Base-by-base conservation (phyloP, 1,284 basidiomycete genomes). In the Fomitiporia mediterranea region DNA sequence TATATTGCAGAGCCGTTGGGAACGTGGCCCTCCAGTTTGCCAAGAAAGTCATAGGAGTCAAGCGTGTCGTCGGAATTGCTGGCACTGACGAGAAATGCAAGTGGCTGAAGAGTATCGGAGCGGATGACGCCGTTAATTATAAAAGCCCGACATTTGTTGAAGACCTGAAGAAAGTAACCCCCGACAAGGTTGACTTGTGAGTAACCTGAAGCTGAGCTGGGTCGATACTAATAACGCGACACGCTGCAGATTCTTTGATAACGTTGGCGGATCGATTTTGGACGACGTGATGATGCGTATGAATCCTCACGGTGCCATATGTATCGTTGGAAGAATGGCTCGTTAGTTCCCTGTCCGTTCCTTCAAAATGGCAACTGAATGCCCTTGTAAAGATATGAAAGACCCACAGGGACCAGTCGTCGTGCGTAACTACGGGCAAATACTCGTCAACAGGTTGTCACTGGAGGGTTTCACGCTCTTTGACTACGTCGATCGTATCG, bases 111-210 rank as follows among this genome's bases (percentile, higher is more conserved):
- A 67, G 67, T 34, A 66, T 75, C 53, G 73, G 73, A 1, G 74
- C 74, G 38, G 76, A 78, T 65, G 68, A 67, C 28, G 74, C 72
- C 27, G 65, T 79, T 65, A 74, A 77, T 63, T 78, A 79, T 71
- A 77, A 76, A 66, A 68, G 63, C 34, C 11, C 60, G n/a, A 47
- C 40, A 4, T 61, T 63, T 46, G 42, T 43, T 13, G 27, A 60
- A 8, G 62, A 61, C n/a, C 49, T 65, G 13, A 51, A 11, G 30
- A 39, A 61, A 17, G 61, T 55, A 4, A 53, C 59, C 4, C 60
- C 56, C n/a, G 59, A 58, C 2, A 49, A 46, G 21, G 53, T 56
- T 11, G 61, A 63, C 27, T 48, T 42, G 59, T 63, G 35, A 49
- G 57, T 52, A 21, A n/a, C n/a, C n/a, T n/a, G n/a, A n/a, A n/a